A percentile compares a stretch with the other conserved stretches of the same genome.
These are phyloP conservation scores for Saprolegnia diclina DNA, from an alignment of 352 stramenopile species.

Conservation along the genomic window DNA sequence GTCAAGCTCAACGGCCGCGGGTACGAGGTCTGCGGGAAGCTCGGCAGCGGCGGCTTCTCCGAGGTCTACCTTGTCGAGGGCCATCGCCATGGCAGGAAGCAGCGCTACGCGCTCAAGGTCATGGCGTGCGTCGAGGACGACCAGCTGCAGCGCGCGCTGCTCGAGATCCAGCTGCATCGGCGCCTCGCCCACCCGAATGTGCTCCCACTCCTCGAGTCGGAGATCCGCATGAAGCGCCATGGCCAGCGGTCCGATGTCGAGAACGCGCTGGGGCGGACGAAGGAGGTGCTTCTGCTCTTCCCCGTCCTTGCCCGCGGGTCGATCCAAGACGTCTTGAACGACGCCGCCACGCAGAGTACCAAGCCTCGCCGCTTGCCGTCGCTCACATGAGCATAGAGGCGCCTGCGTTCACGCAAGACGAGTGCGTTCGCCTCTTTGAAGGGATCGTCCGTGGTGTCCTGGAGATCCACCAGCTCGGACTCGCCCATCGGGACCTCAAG, in stretches of 20 bases:
- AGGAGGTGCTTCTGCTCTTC: slow-evolving; percentile 63
- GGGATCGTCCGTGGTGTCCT: slow-evolving; percentile 49
- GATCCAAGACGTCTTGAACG: slow-evolving; percentile 50
- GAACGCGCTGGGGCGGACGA: slow-evolving; percentile 22
- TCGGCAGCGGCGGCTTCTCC: slow-evolving; percentile 71
- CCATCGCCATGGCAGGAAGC: not conserved
- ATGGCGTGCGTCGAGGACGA: slow-evolving; percentile 47
- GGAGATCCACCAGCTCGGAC: slow-evolving; percentile 49
- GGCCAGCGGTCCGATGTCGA: not conserved
- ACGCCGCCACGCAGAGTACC: slow-evolving; percentile 31
- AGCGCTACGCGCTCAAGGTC: slow-evolving; percentile 57
- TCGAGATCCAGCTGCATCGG: slow-evolving; percentile 69
- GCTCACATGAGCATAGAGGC: slow-evolving; percentile 11
- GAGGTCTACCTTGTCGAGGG: slow-evolving; percentile 53
- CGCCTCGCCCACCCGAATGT: slow-evolving; percentile 49
- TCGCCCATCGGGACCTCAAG: slow-evolving; percentile 74
- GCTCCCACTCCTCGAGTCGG: slow-evolving; percentile 46
- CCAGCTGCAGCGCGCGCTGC: slow-evolving; percentile 48
- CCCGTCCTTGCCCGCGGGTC: slow-evolving; percentile 46
- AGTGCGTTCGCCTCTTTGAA: slow-evolving; percentile 49
- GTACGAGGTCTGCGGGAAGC: slow-evolving; percentile 44
- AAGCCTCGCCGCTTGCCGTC: not conserved
- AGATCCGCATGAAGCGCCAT: slow-evolving; percentile 35
- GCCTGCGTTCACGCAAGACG: slow-evolving; percentile 40
- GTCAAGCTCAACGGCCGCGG: slow-evolving; percentile 51